phyloP scores from a whole-genome alignment of 768 basidiomycete species.

The Boletus pseudo-olivaceus region DNA sequence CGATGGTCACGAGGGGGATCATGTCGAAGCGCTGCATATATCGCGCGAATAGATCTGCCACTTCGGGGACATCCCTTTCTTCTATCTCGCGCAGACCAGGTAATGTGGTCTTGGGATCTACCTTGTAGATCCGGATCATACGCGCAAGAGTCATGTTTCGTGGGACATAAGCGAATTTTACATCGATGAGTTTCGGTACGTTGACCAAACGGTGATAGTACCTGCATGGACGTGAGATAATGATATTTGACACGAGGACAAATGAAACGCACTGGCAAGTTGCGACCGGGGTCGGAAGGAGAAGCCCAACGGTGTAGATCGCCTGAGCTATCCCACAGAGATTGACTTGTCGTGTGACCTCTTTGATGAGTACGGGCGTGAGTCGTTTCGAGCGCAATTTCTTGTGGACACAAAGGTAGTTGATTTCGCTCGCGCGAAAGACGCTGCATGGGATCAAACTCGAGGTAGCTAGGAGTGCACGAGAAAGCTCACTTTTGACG shows the following conservation, averaged over 20 bases:
- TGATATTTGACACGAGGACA: not conserved
- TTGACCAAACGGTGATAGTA: constrained; percentile 93
- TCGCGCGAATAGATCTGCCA: constrained; percentile 63
- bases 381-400: constrained; percentile 93
- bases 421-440: constrained; percentile 84
- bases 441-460: constrained; percentile 40
- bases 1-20: constrained; percentile 65
- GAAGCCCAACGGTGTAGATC: constrained; percentile 92
- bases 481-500: constrained; percentile 63
- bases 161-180: constrained; percentile 85
- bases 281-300: constrained; percentile 90
- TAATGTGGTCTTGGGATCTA: constrained; percentile 49
- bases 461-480: not conserved
- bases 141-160: constrained; percentile 88
- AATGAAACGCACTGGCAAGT: constrained; percentile 62
- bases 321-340: constrained; percentile 92
- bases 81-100: constrained; percentile 86
- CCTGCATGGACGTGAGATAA: constrained; percentile 36
- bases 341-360: constrained; percentile 91
- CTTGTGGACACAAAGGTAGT: constrained; percentile 97
- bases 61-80: constrained; percentile 67
- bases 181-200: constrained; percentile 86
- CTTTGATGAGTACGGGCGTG: constrained; percentile 95
- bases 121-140: constrained; percentile 73
- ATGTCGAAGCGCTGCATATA: constrained; percentile 89